A percentile compares a stretch with the other conserved stretches of the same genome.
These are phyloP conservation scores for Rhodotorula paludigena DNA, from an alignment of 768 basidiomycete species.

Conservation along the genomic window DNA sequence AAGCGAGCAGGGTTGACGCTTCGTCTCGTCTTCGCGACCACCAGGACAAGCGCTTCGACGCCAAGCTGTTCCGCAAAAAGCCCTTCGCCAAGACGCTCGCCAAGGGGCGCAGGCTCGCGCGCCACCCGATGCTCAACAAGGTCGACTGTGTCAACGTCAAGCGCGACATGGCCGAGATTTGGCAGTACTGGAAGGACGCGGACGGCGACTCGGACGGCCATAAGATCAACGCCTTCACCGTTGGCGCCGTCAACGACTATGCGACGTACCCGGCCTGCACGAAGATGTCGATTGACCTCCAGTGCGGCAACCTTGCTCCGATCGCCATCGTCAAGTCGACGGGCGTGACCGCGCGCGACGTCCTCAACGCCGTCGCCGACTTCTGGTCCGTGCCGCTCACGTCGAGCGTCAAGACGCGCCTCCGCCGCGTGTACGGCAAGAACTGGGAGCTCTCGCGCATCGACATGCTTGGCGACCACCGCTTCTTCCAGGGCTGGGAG, in stretches of 20 bases:
- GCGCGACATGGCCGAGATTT: not conserved
- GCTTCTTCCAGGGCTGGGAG: not conserved
- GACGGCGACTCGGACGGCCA: not conserved
- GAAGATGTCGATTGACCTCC: not conserved
- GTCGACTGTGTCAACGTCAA: not conserved
- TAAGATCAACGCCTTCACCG: not conserved
- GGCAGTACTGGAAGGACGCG: not conserved
- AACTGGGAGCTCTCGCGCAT: not conserved
- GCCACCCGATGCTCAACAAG: not conserved
- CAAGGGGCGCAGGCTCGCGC: too few species aligned
- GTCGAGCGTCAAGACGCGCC: too few species aligned
- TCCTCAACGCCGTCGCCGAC: not conserved
- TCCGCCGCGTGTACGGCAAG: not conserved
- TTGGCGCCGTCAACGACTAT: not conserved
- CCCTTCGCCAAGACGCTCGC: not conserved
- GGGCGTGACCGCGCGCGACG: not conserved
- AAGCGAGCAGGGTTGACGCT: not conserved
- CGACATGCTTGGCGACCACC: not conserved
- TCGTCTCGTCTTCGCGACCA: not conserved
- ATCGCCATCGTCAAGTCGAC: not conserved
- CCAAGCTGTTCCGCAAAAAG: not conserved
- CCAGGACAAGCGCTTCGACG: not conserved
- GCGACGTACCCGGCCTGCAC: not conserved
- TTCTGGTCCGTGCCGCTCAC: too few species aligned
- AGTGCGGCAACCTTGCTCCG: not conserved